Evolutionary conservation across 2,329 filamentous ascomycete genomes (phyloP), one percentile per base, ranked within the genome.

Genomic region (Penicillium concentricum): DNA sequence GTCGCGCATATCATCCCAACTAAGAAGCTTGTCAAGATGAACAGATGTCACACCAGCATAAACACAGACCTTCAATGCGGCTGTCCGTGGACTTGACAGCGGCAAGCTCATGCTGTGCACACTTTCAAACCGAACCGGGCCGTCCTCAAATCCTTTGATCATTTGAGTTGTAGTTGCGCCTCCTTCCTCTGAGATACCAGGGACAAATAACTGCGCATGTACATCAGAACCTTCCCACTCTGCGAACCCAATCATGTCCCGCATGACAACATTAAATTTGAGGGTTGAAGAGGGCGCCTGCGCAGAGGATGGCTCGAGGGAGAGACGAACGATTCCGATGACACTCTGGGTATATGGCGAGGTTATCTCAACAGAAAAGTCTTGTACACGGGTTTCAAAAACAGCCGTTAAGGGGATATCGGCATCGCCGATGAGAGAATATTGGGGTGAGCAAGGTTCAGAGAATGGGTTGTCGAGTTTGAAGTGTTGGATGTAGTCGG

Each of bases 211-310:
- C 74, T 97, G 92, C 1, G 92, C 94, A 74, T 99, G 94, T 28
- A 99, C 92, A 63, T 96, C 89, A 0, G 91, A 96, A 15, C 94
- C 94, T 78, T 99, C 94, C 60, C 93, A 86, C 76, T 99, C 94
- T 0, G 94, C 89, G 66, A 99, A 99, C 1, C 94, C 94, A 35
- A 94, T 79, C 77, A 99, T 85, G 70, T 97, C 92, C 69, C 96
- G 92, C 91, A 99, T 96, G 32, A 97, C 92, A 5, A 97, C 92
- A 68, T 97, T 99, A 78, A 99, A 99, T 72, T 97, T 99, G 56
- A 97, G 79, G 2, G 91, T 97, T 57, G 90, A 94, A 13, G 91
- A 90, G 15, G 94, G 94, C 4, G 92, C 93, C 67, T 95, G 88
- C 2, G 93, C 92, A 46, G 91, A 93, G 0, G 93, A 97, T 15